Conservation (phyloP, 352 stramenopile species). For the Phytophthora agathidicida region DNA sequence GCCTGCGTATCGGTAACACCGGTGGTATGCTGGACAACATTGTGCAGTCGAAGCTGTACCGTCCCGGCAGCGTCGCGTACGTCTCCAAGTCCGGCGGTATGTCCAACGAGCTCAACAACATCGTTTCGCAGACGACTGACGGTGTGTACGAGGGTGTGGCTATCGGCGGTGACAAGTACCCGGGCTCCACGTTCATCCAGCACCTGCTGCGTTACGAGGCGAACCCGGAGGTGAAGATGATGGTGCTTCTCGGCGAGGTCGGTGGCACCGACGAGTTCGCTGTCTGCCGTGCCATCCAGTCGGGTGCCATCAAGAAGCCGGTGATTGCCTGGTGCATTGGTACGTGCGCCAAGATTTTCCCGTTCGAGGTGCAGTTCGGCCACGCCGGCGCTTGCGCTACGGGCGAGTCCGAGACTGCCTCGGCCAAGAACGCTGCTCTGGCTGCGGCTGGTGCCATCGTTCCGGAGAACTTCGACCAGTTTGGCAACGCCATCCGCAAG, state of each 20-base stretch:
- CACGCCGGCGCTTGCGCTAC: conserved; percentile 95
- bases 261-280: conserved; percentile 97
- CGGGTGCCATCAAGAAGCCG: conserved; percentile 95
- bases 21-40: conserved; percentile 99
- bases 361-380: conserved; percentile 98
- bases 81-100: conserved; percentile 97
- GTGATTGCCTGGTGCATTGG: conserved; percentile 98
- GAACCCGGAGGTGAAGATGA: conserved; percentile 96
- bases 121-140: conserved; percentile 95
- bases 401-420: conserved; percentile 93
- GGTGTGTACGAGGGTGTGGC: conserved; percentile 96
- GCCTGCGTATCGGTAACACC: conserved; percentile 97
- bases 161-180: conserved; percentile 96
- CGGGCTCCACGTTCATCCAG: conserved; percentile 96
- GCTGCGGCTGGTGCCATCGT: conserved; percentile 91
- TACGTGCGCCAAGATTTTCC: conserved; percentile 97
- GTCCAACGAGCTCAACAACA: conserved; percentile 98
- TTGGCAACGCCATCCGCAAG: conserved; percentile 92
- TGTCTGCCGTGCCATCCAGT: conserved; percentile 93
- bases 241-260: conserved; percentile 96
- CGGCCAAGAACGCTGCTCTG: conserved; percentile 94
- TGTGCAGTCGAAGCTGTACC: conserved; percentile 97
- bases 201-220: conserved; percentile 96
- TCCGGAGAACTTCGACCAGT: conserved; percentile 95
- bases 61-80: conserved; percentile 95